These are phyloP conservation scores for Rhazya stricta DNA, from an alignment of 257 asterid species.

Conservation along the genomic window DNA sequence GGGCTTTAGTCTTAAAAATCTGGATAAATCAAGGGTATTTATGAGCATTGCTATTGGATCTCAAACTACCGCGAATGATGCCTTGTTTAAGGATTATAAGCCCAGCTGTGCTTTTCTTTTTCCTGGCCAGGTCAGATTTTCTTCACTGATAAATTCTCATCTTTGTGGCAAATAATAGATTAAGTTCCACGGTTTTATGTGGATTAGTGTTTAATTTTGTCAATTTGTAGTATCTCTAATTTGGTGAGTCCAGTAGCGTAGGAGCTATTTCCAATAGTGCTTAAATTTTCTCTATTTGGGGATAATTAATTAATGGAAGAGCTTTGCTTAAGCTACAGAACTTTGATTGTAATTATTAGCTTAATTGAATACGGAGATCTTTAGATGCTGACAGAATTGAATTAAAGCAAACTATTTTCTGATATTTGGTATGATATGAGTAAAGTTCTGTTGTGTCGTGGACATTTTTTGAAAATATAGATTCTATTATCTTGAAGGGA, in stretches of 20 bases:
- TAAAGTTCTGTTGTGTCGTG: not conserved
- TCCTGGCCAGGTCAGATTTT: conserved; percentile 80
- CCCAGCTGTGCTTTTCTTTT: conserved; percentile 86
- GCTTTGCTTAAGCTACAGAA: not conserved
- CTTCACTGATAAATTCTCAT: not conserved
- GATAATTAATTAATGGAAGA: not conserved
- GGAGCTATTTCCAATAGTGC: not conserved
- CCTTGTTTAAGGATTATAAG: conserved; percentile 63
- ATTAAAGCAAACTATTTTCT: not conserved
- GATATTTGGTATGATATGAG: not conserved
- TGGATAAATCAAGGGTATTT: conserved; percentile 57
- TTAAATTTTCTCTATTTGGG: not conserved
- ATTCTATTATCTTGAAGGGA: not conserved
- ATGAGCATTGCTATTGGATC: conserved; percentile 76
- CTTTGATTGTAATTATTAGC: not conserved
- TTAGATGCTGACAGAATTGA: not conserved
- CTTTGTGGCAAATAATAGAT: not conserved
- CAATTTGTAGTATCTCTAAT: not conserved
- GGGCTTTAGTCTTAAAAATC: conserved; percentile 30
- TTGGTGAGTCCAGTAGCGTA: not conserved
- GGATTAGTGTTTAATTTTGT: conserved; percentile 1
- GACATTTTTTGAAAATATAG: not conserved
- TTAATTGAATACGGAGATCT: not conserved
- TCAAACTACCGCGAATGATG: conserved; percentile 50
- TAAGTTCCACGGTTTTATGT: not conserved